Evolutionary conservation across 2,329 filamentous ascomycete genomes (phyloP).

Genomic region (Penicillium sp.): DNA sequence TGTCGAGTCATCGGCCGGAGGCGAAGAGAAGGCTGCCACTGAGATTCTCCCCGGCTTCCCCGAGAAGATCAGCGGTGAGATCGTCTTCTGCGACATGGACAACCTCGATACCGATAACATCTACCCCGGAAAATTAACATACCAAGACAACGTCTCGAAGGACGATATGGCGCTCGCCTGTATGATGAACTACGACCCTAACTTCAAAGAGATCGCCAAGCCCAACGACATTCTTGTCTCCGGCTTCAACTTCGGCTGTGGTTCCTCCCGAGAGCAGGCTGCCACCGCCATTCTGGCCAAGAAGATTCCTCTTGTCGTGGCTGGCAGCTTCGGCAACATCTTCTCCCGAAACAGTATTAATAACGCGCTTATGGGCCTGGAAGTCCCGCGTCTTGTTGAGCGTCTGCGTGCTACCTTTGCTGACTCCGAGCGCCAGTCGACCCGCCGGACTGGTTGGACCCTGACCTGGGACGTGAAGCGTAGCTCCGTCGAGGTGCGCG

Average conservation of each 20-base stretch:
- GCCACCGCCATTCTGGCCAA: conserved; percentile 67
- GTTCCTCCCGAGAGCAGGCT: conserved; percentile 78
- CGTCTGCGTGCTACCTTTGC: conserved; percentile 36
- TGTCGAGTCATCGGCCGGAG: conserved; percentile 28
- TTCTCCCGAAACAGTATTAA: conserved; percentile 44
- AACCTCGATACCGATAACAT: conserved; percentile 93
- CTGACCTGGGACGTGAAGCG: conserved; percentile 76
- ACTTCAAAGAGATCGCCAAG: conserved; percentile 64
- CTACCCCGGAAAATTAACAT: conserved; percentile 89
- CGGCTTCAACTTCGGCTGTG: conserved; percentile 88
- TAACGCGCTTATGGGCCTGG: conserved; percentile 43
- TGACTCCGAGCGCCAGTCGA: conserved; percentile 21
- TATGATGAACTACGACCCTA: conserved; percentile 89
- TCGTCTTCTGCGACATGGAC: conserved; percentile 80
- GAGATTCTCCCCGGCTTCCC: conserved; percentile 85
- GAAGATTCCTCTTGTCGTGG: conserved; percentile 38
- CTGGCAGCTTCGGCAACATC: conserved; percentile 42
- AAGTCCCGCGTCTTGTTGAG: conserved; percentile 38
- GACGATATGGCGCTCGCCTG: conserved; percentile 85
- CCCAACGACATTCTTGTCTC: conserved; percentile 77
- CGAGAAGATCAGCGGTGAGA: conserved; percentile 77
- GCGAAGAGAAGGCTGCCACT: conserved; percentile 44
- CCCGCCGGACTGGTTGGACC: conserved; percentile 59
- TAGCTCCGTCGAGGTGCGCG: conserved; percentile 68
- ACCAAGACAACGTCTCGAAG: conserved; percentile 75